These are phyloP conservation scores for Aspergillus egyptiacus DNA, from an alignment of 495 filamentous ascomycete species.

Conservation along the genomic window DNA sequence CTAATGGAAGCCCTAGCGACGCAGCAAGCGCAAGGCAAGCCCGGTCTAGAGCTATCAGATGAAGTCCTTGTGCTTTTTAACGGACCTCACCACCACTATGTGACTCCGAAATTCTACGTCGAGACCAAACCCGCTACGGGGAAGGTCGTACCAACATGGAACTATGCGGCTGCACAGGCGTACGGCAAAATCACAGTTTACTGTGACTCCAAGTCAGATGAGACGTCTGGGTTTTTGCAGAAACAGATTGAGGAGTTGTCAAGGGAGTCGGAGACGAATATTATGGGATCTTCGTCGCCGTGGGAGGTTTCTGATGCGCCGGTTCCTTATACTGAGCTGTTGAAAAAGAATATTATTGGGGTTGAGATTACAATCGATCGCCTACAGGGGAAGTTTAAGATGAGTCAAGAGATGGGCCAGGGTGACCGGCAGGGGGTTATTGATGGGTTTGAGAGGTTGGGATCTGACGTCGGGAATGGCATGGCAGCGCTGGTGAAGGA, in stretches of 20 bases:
- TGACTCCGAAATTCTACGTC: slow-evolving; percentile 55
- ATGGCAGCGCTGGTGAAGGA: slow-evolving; percentile 43
- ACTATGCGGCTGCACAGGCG: slow-evolving; percentile 52
- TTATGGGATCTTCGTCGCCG: slow-evolving; percentile 43
- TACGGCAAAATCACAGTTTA: slow-evolving; percentile 48
- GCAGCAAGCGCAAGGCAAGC: slow-evolving; percentile 1
- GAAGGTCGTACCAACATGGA: slow-evolving; percentile 59
- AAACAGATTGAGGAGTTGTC: slow-evolving; percentile 45
- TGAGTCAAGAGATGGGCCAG: slow-evolving; percentile 48
- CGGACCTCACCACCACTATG: slow-evolving; percentile 45
- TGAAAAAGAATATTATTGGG: slow-evolving; percentile 51
- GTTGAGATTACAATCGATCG: slow-evolving; percentile 46
- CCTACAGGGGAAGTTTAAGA: slow-evolving; percentile 51
- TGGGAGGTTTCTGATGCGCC: slow-evolving; percentile 51
- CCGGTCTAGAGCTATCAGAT: slow-evolving; percentile 17
- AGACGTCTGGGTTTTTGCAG: slow-evolving; percentile 33
- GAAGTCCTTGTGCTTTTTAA: slow-evolving; percentile 50
- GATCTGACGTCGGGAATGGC: slow-evolving; percentile 30
- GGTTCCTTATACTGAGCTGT: slow-evolving; percentile 35
- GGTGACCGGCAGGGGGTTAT: slow-evolving; percentile 45
- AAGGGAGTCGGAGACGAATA: slow-evolving; percentile 33
- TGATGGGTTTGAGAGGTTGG: slow-evolving; percentile 43
- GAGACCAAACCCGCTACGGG: slow-evolving; percentile 50
- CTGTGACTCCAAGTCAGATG: slow-evolving; percentile 33
- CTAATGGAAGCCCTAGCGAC: slow-evolving; percentile 39